phyloP scores from a whole-genome alignment of 495 filamentous ascomycete species.

The Trichoderma reesei region DNA sequence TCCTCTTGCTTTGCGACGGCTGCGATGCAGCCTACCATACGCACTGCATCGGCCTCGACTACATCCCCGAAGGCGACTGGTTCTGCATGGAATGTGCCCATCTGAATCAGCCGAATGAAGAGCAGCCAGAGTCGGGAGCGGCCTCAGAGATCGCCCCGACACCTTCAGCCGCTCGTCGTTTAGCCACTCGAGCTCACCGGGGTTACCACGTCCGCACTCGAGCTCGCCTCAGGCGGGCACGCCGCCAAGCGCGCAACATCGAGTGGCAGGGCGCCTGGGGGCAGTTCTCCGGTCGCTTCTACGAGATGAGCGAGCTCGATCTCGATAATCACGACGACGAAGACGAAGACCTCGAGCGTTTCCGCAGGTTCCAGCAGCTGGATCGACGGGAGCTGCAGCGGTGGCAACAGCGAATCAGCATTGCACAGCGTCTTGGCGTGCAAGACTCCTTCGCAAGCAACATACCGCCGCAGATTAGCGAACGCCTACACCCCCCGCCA shows the following conservation, averaged over 20 bases:
- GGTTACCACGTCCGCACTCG: slow-evolving; percentile 30
- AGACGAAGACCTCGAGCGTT: slow-evolving; percentile 39
- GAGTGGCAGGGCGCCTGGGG: slow-evolving; percentile 49
- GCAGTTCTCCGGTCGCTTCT: slow-evolving; percentile 38
- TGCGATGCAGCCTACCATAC: slow-evolving; percentile 80
- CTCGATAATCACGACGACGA: slow-evolving; percentile 86
- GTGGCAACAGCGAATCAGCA: slow-evolving; percentile 72
- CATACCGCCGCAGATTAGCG: slow-evolving; percentile 26
- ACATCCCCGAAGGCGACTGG: slow-evolving; percentile 66
- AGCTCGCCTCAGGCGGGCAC: slow-evolving; percentile 35
- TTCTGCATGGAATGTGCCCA: slow-evolving; percentile 70
- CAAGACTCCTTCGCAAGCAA: slow-evolving; percentile 57
- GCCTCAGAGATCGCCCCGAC: slow-evolving; percentile 9
- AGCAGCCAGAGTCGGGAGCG: slow-evolving; percentile 17
- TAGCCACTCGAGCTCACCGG: slow-evolving; percentile 1
- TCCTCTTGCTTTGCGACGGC: slow-evolving; percentile 75
- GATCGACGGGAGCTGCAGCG: slow-evolving; percentile 54
- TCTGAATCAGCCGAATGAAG: slow-evolving; percentile 36
- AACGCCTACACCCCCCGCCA: slow-evolving; percentile 18
- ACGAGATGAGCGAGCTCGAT: slow-evolving; percentile 58
- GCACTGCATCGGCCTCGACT: slow-evolving; percentile 71
- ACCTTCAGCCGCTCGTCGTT: not conserved
- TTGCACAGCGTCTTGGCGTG: slow-evolving; percentile 68
- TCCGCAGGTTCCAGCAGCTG: slow-evolving; percentile 44
- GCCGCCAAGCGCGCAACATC: slow-evolving; percentile 37